Evolutionary conservation across 2,329 filamentous ascomycete genomes (phyloP).

Genomic region (Hymenoscyphus scutula): DNA sequence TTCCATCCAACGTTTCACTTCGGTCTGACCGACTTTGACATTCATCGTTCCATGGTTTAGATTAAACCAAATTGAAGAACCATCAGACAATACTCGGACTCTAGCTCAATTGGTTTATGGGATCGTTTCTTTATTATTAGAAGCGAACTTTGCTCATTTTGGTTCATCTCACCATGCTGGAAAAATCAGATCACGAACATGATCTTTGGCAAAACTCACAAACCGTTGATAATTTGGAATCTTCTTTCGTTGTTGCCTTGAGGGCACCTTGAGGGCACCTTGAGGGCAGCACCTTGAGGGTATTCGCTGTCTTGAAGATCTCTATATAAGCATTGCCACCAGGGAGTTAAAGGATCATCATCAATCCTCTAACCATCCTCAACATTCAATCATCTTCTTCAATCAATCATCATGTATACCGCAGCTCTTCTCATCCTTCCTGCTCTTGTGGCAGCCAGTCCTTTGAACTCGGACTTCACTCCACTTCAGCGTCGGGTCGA

Average conservation of each 20-base stretch:
- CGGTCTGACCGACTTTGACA: conserved; percentile 10
- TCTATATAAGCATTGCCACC: conserved; percentile 19
- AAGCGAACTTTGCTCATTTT: background rate
- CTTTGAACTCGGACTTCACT: conserved; percentile 11
- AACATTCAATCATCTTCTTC: conserved; percentile 8
- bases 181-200: conserved; percentile 5
- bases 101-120: conserved; percentile 7
- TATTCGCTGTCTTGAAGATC: background rate
- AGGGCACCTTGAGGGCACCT: too few species aligned
- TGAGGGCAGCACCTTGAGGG: background rate
- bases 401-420: conserved; percentile 20
- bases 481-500: conserved; percentile 6
- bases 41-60: conserved; percentile 8
- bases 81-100: conserved; percentile 4
- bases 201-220: conserved; percentile 13
- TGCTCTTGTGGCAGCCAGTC: conserved; percentile 19
- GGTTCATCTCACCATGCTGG: conserved; percentile 6
- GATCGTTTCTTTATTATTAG: conserved; percentile 9
- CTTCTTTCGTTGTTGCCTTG: conserved; percentile 8
- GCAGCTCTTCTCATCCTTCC: conserved; percentile 20
- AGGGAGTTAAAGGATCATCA: conserved; percentile 7
- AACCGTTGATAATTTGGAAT: conserved; percentile 5
- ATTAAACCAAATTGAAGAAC: conserved; percentile 17
- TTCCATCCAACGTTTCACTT: conserved; percentile 2
- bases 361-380: conserved; percentile 3